phyloP scores from a whole-genome alignment of 805 yeast species.

The Ogataea parapolymorpha region DNA sequence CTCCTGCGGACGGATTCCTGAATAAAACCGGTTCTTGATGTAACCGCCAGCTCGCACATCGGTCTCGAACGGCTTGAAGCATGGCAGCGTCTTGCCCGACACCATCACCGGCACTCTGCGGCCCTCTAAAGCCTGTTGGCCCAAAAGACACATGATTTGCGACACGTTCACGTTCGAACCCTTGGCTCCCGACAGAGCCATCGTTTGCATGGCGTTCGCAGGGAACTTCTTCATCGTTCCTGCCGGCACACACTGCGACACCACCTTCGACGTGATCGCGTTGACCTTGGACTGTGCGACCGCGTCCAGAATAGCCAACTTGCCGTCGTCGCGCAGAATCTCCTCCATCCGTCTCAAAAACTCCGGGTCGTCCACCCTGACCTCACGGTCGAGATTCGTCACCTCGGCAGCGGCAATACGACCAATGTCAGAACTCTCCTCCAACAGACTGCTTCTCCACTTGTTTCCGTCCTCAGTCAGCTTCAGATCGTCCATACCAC shows the following conservation, averaged over 20 bases:
- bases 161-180: slow-evolving; percentile 98
- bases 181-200: slow-evolving; percentile 99
- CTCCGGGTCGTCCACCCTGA: slow-evolving; percentile 57
- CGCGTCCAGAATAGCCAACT: slow-evolving; percentile 92
- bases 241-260: slow-evolving; percentile 87
- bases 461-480: slow-evolving; percentile 86
- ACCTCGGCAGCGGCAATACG: slow-evolving; percentile 93
- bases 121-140: slow-evolving; percentile 99
- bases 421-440: slow-evolving; percentile 77
- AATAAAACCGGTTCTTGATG: slow-evolving; percentile 93
- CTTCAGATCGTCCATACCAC: slow-evolving; percentile 99
- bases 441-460: slow-evolving; percentile 82
- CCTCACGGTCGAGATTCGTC: slow-evolving; percentile 66
- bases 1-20: slow-evolving; percentile 97
- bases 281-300: slow-evolving; percentile 92
- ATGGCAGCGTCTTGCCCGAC: slow-evolving; percentile 94
- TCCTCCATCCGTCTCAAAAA: slow-evolving; percentile 87
- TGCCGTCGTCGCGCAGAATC: slow-evolving; percentile 88
- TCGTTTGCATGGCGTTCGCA: slow-evolving; percentile 93
- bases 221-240: slow-evolving; percentile 97
- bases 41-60: slow-evolving; percentile 99
- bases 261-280: slow-evolving; percentile 90
- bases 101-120: slow-evolving; percentile 99
- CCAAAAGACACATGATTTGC: slow-evolving; percentile 98
- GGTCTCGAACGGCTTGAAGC: slow-evolving; percentile 94